phyloP scores from a whole-genome alignment of 2,329 filamentous ascomycete genomes.

The Fusarium sp. region DNA sequence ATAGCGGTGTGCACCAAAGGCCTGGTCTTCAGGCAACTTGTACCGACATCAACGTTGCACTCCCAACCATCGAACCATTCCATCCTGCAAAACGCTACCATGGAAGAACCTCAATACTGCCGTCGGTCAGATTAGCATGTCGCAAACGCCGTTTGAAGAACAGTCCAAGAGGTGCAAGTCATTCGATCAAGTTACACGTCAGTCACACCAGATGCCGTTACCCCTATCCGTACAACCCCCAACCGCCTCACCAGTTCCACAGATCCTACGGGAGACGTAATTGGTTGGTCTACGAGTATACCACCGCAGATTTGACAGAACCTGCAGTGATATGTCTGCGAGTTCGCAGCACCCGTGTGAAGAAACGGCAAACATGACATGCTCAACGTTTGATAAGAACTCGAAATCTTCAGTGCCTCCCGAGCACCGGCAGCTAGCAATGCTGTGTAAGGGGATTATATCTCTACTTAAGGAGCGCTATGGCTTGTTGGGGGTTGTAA shows the following conservation, averaged over 20 bases:
- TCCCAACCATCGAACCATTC: slow-evolving; percentile 11
- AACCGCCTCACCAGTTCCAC: slow-evolving; percentile 13
- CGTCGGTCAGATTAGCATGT: slow-evolving; percentile 11
- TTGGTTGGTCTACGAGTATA: slow-evolving; percentile 7
- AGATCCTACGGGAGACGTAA: background rate
- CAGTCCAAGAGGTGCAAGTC: background rate
- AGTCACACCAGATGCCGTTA: slow-evolving; percentile 35
- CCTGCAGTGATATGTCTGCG: slow-evolving; percentile 22
- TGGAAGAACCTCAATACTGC: background rate
- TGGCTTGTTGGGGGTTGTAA: background rate
- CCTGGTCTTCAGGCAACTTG: slow-evolving; percentile 28
- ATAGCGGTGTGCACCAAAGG: slow-evolving; percentile 4
- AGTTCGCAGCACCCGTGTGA: slow-evolving; percentile 12
- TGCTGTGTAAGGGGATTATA: slow-evolving; percentile 21
- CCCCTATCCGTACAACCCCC: slow-evolving; percentile 22
- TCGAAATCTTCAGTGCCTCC: slow-evolving; percentile 15
- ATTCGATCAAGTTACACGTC: slow-evolving; percentile 25
- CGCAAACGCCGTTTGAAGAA: slow-evolving; percentile 30
- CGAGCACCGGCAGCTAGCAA: slow-evolving; percentile 12
- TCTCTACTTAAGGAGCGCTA: slow-evolving; percentile 31
- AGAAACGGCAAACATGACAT: slow-evolving; percentile 32
- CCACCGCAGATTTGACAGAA: slow-evolving; percentile 21
- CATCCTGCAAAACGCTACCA: background rate
- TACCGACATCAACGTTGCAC: slow-evolving; percentile 35
- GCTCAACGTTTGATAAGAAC: slow-evolving; percentile 31